Conservation (phyloP, 495 filamentous ascomycete genomes). For the Halenospora varia region DNA sequence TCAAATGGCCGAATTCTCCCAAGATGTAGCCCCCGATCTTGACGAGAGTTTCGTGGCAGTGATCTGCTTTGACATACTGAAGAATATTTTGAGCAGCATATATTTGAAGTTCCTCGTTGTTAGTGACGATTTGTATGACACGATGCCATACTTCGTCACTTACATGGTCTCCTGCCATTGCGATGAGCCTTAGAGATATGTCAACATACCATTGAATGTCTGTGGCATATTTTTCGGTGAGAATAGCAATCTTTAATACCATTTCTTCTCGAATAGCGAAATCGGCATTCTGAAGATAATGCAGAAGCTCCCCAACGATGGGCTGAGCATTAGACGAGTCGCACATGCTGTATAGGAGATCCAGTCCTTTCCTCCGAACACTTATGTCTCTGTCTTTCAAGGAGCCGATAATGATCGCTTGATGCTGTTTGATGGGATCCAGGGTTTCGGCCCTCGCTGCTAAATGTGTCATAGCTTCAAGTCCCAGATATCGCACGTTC, state of each 20-base stretch:
- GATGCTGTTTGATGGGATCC: slow-evolving; percentile 97
- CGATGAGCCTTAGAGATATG: slow-evolving; percentile 89
- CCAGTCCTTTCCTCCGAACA: slow-evolving; percentile 90
- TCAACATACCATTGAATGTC: slow-evolving; percentile 99
- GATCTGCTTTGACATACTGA: slow-evolving; percentile 83
- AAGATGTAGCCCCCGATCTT: slow-evolving; percentile 96
- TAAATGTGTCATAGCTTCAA: slow-evolving; percentile 98
- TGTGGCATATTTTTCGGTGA: slow-evolving; percentile 97
- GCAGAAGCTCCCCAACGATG: slow-evolving; percentile 89
- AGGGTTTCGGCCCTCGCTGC: slow-evolving; percentile 92
- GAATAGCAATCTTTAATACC: slow-evolving; percentile 97
- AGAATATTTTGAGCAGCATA: slow-evolving; percentile 93
- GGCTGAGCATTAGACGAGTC: slow-evolving; percentile 86
- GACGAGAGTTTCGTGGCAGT: slow-evolving; percentile 92
- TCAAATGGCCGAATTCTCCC: slow-evolving; percentile 95
- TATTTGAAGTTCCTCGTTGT: slow-evolving; percentile 96
- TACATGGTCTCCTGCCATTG: slow-evolving; percentile 96
- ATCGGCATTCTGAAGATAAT: slow-evolving; percentile 93
- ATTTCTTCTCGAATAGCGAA: slow-evolving; percentile 98
- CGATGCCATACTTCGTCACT: slow-evolving; percentile 99
- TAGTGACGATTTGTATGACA: slow-evolving; percentile 98
- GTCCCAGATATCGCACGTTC: slow-evolving; percentile 93
- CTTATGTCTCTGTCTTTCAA: slow-evolving; percentile 96
- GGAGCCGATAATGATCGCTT: slow-evolving; percentile 90
- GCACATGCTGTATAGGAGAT: slow-evolving; percentile 99